A percentile compares a stretch with the other conserved stretches of the same genome.
Conservation (phyloP, 352 stramenopile species). For the Pythium graminicola region DNA sequence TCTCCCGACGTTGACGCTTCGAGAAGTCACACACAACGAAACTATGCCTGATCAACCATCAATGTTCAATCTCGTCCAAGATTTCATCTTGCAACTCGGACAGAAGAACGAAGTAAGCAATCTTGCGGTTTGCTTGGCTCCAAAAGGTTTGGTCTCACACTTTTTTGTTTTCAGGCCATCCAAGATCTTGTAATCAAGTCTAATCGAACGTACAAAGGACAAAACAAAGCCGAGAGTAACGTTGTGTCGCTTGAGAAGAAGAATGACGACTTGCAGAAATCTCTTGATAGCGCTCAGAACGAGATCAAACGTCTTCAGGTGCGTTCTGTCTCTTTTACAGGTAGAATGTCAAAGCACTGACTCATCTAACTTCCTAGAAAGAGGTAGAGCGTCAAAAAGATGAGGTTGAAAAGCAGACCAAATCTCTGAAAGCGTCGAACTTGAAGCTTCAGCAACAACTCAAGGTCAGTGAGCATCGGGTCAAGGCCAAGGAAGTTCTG, state of each 20-base stretch:
- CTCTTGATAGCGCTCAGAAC: slow-evolving; percentile 42
- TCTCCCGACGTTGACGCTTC: slow-evolving; percentile 39
- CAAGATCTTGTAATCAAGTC: slow-evolving; percentile 70
- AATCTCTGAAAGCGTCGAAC: slow-evolving; percentile 55
- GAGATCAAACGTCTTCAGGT: slow-evolving; percentile 61
- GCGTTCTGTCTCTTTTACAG: not conserved
- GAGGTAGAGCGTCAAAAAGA: slow-evolving; percentile 45
- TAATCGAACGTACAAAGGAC: slow-evolving; percentile 49
- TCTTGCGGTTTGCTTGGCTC: not conserved
- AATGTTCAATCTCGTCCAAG: slow-evolving; percentile 53
- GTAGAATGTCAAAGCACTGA: not conserved
- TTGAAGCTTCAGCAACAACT: slow-evolving; percentile 75
- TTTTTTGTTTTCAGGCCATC: slow-evolving; percentile 41
- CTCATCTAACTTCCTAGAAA: slow-evolving; percentile 21
- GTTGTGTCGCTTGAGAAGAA: slow-evolving; percentile 46
- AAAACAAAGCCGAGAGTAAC: slow-evolving; percentile 38
- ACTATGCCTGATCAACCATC: slow-evolving; percentile 39
- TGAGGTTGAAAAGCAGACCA: slow-evolving; percentile 38
- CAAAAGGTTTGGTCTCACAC: slow-evolving; percentile 1
- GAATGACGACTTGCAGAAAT: slow-evolving; percentile 31
- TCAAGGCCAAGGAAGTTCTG: slow-evolving; percentile 81
- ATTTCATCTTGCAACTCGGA: slow-evolving; percentile 51
- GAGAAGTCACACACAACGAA: slow-evolving; percentile 3
- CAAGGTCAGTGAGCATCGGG: slow-evolving; percentile 79
- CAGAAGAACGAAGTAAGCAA: slow-evolving; percentile 56